Base-by-base conservation (phyloP, 208 protist species). In the Leishmania martiniquensis region DNA sequence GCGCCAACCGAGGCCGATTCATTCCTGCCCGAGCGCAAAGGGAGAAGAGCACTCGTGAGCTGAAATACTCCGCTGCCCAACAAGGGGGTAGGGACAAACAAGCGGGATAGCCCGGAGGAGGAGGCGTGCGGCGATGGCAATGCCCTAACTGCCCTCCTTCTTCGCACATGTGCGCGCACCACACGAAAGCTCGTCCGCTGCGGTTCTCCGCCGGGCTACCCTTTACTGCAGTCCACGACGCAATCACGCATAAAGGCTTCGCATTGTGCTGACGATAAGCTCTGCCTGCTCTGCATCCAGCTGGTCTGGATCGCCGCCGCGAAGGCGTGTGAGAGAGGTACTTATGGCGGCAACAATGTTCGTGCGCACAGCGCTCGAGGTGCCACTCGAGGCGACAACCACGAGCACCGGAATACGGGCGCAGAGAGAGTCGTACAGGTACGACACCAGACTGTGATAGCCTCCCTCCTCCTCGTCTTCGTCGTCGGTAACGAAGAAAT, bases 401-500 rank as follows among this genome's bases (percentile, higher is more conserved):
- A 90, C 75, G 29, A 93, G 34, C 47, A 93, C 83, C 59, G 76
- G 52, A 51, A 91, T 80, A 13, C 77, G 68, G 32, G 51, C 45
- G 39, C 47, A 44, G 25, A 91, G 54, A 6, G 83, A 80, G 49
- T 85, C 78, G 5, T 62, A 39, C 29, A 93, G 59, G 76, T 87
- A 87, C 25, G 86, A 52, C 32, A 82, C 72, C 9, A 95, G 81
- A 22, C 77, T 72, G 45, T 78, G 72, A 81, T 88, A 93, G 49
- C 83, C 87, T 42, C 85, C 85, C 2, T 80, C 75, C 47, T 60
- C 60, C 51, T 91, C 83, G 15, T 84, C 75, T 47, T 69, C 72
- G 71, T 81, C 69, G 44, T 86, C 82, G 1, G 79, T 76, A 15
- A 93, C 74, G 44, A 96, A 88, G 78, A 94, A 96, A 76, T 89